Evolutionary conservation across 2,329 filamentous ascomycete genomes (phyloP), one percentile per base, ranked within the genome.

Genomic region (Helicocarpus griseus): DNA sequence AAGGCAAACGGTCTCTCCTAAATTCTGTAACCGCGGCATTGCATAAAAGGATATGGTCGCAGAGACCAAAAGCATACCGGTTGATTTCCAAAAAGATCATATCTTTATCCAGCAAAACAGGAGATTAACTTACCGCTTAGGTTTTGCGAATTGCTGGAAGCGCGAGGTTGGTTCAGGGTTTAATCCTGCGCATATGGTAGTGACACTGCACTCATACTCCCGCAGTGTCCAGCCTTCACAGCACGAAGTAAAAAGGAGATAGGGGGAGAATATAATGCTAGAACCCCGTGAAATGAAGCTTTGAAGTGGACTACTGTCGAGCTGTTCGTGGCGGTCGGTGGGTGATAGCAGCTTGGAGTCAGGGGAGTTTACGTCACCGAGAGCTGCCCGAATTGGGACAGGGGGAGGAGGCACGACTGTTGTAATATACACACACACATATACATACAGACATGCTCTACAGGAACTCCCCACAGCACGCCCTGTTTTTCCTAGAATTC

Each of bases 291-390:
- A 21, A n/a, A 31, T 31, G 40, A 43, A 43, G 22, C 41, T 26
- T 45, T 8, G 41, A 29, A 31, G 41, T 13, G 17, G n/a, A n/a
- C n/a, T n/a, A 21, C 9, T 29, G 26, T 13, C 5, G 26, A 11
- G 40, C 24, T 11, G 26, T n/a, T 6, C 24, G 26, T 45, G 41
- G 24, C 14, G 26, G n/a, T n/a, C 11, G 24, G 14, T 28, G n/a
- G 24, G 22, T 7, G 24, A 6, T 14, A 28, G 40, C 21, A 26
- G 24, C 22, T 17, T 3, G 7, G 28, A 17, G 28, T 29, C 19
- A 45, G 41, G 41, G 19, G 26, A 45, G 41, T 45, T 45, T 45
- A 45, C 41, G 41, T 45, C 41, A 45, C 41, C n/a, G 31, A n/a
- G n/a, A 43, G 19, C 13, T 17, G 19, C 40, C 22, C 39, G 40